Evolutionary conservation across 768 basidiomycete species (phyloP).

Genomic region (Phlegmacium glaucopus): DNA sequence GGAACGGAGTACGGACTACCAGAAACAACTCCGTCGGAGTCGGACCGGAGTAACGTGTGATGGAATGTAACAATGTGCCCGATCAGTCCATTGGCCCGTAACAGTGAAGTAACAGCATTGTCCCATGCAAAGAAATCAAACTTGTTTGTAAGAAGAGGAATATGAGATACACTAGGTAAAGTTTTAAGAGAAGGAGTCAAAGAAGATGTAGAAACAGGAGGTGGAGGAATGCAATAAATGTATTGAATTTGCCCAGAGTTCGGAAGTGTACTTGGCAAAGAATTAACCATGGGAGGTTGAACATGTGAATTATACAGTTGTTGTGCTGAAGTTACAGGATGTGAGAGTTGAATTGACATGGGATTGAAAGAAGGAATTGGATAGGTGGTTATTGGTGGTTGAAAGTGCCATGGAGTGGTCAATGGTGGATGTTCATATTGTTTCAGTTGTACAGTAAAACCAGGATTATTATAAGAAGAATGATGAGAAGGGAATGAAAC

Average conservation of each 20-base stretch:
- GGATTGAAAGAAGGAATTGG: neutral
- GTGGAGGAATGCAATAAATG: slow-evolving; percentile 1
- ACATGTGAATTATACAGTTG: too few relatives aligned
- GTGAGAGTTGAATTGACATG: too few relatives aligned
- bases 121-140: too few relatives aligned
- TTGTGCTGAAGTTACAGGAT: too few relatives aligned
- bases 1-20: too few relatives aligned
- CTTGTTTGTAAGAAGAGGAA: neutral
- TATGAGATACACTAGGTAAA: slow-evolving; percentile 2
- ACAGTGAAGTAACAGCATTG: slow-evolving; percentile 1
- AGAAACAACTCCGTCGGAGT: too few relatives aligned
- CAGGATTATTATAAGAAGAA: slow-evolving; percentile 2
- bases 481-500: neutral
- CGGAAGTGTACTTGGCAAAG: neutral
- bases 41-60: neutral
- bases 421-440: neutral
- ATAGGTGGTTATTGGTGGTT: neutral
- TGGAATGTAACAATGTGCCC: slow-evolving; percentile 1
- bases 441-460: neutral
- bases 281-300: too few relatives aligned
- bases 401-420: neutral
- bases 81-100: neutral
- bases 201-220: neutral
- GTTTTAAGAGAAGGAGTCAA: neutral
- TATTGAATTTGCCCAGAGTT: neutral